phyloP scores from a whole-genome alignment of 805 yeast genomes.

The Starmerella floris region DNA sequence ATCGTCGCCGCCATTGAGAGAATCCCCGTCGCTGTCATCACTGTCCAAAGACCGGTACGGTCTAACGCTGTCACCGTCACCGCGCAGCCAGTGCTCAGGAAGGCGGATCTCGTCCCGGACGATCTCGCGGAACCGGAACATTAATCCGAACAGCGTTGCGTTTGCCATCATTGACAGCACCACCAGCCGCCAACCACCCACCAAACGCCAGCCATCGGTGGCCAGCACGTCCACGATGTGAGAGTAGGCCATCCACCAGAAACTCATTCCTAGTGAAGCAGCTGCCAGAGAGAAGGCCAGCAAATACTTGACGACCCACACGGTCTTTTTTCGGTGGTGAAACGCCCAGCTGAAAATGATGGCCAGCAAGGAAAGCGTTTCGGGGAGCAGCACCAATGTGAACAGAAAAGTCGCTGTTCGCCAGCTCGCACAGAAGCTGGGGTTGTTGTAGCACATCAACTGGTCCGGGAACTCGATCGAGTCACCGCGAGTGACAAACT shows the following conservation, averaged over 20 bases:
- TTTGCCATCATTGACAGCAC: conserved; percentile 15
- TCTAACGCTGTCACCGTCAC: background rate
- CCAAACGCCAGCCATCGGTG: conserved; percentile 19
- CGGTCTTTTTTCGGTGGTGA: conserved; percentile 20
- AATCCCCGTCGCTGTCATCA: conserved; percentile 13
- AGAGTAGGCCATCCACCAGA: conserved; percentile 13
- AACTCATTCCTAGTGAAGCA: conserved; percentile 15
- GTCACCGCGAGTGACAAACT: conserved; percentile 2
- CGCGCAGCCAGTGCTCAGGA: background rate
- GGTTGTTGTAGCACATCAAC: conserved; percentile 14
- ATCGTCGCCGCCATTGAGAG: conserved; percentile 15
- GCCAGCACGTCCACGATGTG: conserved; percentile 15
- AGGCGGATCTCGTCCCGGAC: conserved; percentile 6
- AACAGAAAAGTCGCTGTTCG: conserved; percentile 22
- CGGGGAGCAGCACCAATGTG: conserved; percentile 21
- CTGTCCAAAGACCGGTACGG: background rate
- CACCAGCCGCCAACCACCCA: conserved; percentile 19
- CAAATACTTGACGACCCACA: conserved; percentile 10
- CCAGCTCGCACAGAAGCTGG: conserved; percentile 25
- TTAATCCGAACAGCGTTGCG: conserved; percentile 12
- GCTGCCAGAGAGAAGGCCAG: conserved; percentile 20
- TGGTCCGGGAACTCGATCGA: conserved; percentile 20
- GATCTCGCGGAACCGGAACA: conserved; percentile 21
- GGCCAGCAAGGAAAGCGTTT: conserved; percentile 14
- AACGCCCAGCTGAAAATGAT: conserved; percentile 17